Evolutionary conservation across 2,329 filamentous ascomycete species (phyloP).

Genomic region (Fusarium proliferatum): DNA sequence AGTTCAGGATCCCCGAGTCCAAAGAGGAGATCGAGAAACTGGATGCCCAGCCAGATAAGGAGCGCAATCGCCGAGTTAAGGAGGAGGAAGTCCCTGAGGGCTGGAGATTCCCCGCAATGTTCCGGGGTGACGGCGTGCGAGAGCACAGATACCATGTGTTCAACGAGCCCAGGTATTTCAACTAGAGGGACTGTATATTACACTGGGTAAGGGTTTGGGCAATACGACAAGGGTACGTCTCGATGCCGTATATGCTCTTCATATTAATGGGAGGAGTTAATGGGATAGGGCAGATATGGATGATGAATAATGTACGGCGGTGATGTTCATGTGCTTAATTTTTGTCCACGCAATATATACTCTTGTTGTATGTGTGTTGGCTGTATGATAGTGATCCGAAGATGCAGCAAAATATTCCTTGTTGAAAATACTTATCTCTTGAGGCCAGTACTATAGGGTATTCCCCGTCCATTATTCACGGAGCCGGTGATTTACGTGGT

Average conservation of each 20-base stretch:
- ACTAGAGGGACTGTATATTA: constrained; percentile 21
- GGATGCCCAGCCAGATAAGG: constrained; percentile 58
- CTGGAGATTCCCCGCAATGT: constrained; percentile 84
- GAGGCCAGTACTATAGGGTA: constrained; percentile 1
- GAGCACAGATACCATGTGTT: constrained; percentile 97
- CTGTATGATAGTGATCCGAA: background rate
- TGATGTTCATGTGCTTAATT: constrained; percentile 23
- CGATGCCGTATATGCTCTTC: constrained; percentile 1
- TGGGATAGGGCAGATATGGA: constrained; percentile 8
- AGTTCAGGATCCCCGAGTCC: constrained; percentile 82
- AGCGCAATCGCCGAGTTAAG: constrained; percentile 67
- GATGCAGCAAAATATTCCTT: background rate
- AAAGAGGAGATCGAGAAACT: constrained; percentile 65
- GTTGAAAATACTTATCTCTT: background rate
- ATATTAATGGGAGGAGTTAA: constrained; percentile 19
- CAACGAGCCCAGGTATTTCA: constrained; percentile 83
- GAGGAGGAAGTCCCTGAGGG: constrained; percentile 82
- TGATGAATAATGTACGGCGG: constrained; percentile 37
- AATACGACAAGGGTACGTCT: constrained; percentile 10
- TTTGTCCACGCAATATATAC: constrained; percentile 26
- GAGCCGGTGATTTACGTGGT: background rate
- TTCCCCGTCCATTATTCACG: background rate
- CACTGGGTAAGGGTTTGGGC: background rate
- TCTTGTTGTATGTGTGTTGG: background rate
- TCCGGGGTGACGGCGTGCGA: constrained; percentile 85